Percentiles rank a stretch among this genome's conserved stretches.
Conservation (phyloP, 768 basidiomycete genomes). For the Mycena capillaripes region DNA sequence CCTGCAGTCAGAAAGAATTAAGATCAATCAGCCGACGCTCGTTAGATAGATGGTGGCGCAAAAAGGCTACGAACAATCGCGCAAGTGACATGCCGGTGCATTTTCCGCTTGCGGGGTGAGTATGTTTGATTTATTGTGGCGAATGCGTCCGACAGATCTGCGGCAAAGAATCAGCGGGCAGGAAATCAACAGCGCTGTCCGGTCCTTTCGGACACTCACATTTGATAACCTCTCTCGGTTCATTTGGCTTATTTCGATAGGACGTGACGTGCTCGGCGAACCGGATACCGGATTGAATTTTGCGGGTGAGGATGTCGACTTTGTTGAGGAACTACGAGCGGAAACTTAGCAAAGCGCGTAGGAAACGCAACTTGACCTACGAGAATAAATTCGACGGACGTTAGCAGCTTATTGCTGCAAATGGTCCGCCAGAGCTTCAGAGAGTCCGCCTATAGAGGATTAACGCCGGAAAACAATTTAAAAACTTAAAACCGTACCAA, state of each 20-base stretch:
- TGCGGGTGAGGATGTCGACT: constrained; percentile 68
- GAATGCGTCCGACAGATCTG: constrained; percentile 69
- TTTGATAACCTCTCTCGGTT: constrained; percentile 63
- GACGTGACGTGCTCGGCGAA: constrained; percentile 70
- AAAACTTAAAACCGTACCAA: constrained; percentile 55
- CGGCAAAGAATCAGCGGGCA: not conserved
- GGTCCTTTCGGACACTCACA: constrained; percentile 63
- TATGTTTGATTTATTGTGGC: constrained; percentile 62
- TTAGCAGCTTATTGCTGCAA: constrained; percentile 70
- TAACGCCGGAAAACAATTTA: constrained; percentile 2
- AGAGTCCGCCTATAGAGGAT: constrained; percentile 61
- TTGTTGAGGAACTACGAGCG: constrained; percentile 68
- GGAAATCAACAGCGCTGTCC: no score
- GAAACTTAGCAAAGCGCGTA: not conserved
- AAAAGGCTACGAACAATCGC: constrained; percentile 62
- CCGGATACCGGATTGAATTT: constrained; percentile 64
- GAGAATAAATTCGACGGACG: constrained; percentile 67
- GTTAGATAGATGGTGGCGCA: constrained; percentile 21
- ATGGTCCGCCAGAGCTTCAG: constrained; percentile 72
- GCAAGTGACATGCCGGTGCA: constrained; percentile 70
- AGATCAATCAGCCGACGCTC: constrained; percentile 32
- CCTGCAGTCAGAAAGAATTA: constrained; percentile 44
- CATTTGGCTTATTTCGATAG: constrained; percentile 67
- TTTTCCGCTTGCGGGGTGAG: constrained; percentile 59
- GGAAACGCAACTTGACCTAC: constrained; percentile 1